These are phyloP conservation scores for Apocynum venetum DNA, from an alignment of 257 asterid genomes.

Conservation along the genomic window DNA sequence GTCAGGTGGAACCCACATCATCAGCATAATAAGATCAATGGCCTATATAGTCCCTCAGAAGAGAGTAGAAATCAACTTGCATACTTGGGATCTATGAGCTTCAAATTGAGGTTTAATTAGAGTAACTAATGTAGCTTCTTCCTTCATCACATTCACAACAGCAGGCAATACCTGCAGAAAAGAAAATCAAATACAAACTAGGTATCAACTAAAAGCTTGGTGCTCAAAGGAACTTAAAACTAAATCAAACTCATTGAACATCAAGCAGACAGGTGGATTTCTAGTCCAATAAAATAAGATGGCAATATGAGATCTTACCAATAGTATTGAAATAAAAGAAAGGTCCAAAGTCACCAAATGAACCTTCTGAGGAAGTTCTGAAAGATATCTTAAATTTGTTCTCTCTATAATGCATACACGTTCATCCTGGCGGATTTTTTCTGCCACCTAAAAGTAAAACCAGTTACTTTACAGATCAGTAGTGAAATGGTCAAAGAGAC, in stretches of 20 bases:
- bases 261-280: not conserved
- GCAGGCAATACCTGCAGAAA: conserved; percentile 88
- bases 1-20: not conserved
- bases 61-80: conserved; percentile 13
- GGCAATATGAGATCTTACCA: conserved; percentile 43
- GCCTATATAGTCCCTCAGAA: not conserved
- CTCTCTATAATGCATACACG: conserved; percentile 76
- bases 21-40: not conserved
- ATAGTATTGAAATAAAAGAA: conserved; percentile 82
- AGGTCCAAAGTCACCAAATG: conserved; percentile 95
- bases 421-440: conserved; percentile 75
- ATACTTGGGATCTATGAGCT: conserved; percentile 89
- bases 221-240: not conserved
- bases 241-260: not conserved
- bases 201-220: not conserved
- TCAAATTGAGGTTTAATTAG: conserved; percentile 95
- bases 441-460: conserved; percentile 64
- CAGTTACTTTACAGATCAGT: conserved; percentile 15
- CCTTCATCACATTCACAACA: conserved; percentile 75
- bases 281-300: conserved; percentile 1
- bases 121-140: conserved; percentile 62
- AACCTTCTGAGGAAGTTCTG: conserved; percentile 88
- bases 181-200: not conserved
- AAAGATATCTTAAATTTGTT: conserved; percentile 86
- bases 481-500: conserved; percentile 8